Conservation (phyloP, 2,329 filamentous ascomycete species). For the Xylariaceae sp. region DNA sequence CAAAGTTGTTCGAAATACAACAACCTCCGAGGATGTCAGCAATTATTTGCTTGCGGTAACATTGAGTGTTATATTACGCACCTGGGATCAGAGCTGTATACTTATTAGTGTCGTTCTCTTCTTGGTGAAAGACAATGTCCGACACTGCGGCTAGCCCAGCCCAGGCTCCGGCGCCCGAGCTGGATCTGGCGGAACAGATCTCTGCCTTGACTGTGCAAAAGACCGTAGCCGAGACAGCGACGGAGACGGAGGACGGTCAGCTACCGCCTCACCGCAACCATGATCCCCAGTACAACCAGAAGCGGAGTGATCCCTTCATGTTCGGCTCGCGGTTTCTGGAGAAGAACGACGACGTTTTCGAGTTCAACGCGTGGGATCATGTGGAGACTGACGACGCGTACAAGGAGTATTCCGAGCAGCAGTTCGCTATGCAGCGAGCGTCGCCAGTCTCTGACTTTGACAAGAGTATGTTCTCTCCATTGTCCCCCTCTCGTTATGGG, state of each 20-base stretch:
- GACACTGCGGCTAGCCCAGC: constrained; percentile 13
- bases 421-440: constrained; percentile 78
- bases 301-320: constrained; percentile 87
- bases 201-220: constrained; percentile 29
- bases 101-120: constrained; percentile 1
- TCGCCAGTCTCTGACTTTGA: constrained; percentile 91
- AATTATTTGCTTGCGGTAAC: constrained; percentile 16
- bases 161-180: constrained; percentile 18
- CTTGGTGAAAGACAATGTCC: constrained; percentile 20
- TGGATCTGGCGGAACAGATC: constrained; percentile 27
- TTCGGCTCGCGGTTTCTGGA: constrained; percentile 86
- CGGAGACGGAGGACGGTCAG: constrained; percentile 20
- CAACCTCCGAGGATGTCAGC: constrained; percentile 22
- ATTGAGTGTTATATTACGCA: constrained; percentile 6
- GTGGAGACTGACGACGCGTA: constrained; percentile 89
- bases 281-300: constrained; percentile 67
- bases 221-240: constrained; percentile 6
- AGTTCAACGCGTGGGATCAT: constrained; percentile 99
- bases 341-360: constrained; percentile 83
- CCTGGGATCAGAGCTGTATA: constrained; percentile 2
- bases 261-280: constrained; percentile 63
- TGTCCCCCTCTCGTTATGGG: constrained; percentile 1
- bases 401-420: constrained; percentile 75
- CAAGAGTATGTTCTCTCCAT: constrained; percentile 54
- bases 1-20: constrained; percentile 8